Evolutionary conservation across 371 early-diverging fungal genomes (phyloP).

Genomic region (Apophysomyces elegans): DNA sequence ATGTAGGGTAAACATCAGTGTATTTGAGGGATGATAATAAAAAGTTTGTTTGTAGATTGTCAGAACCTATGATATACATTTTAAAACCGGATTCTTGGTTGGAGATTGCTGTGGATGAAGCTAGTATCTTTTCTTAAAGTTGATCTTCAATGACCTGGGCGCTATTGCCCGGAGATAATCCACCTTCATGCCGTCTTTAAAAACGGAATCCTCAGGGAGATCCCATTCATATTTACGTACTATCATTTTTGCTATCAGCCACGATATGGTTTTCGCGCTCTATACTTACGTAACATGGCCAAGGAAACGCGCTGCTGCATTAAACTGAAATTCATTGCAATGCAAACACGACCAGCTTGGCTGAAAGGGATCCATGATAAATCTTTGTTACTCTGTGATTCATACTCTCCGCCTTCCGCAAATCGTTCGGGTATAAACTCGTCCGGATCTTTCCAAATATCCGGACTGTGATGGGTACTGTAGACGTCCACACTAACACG

Average conservation of each 20-base stretch:
- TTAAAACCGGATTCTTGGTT: too few species aligned
- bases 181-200: slow-evolving; percentile 10
- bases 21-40: too few species aligned
- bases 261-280: neutral
- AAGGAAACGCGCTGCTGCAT: slow-evolving; percentile 20
- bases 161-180: neutral
- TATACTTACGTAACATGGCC: slow-evolving; percentile 26
- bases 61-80: neutral
- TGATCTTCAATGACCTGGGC: neutral
- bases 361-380: slow-evolving; percentile 49
- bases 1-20: too few species aligned
- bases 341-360: slow-evolving; percentile 47
- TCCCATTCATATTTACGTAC: slow-evolving; percentile 20
- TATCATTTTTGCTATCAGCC: neutral
- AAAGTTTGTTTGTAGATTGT: neutral
- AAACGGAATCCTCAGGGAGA: slow-evolving; percentile 12
- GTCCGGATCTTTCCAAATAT: slow-evolving; percentile 36
- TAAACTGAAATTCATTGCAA: slow-evolving; percentile 27
- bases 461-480: slow-evolving; percentile 27
- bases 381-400: neutral
- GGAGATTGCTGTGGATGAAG: too few species aligned
- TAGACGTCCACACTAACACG: slow-evolving; percentile 25
- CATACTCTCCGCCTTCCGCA: slow-evolving; percentile 25
- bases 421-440: slow-evolving; percentile 52
- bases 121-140: neutral